Evolutionary conservation across 768 basidiomycete genomes (phyloP).

Genomic region (Suillus sp.): DNA sequence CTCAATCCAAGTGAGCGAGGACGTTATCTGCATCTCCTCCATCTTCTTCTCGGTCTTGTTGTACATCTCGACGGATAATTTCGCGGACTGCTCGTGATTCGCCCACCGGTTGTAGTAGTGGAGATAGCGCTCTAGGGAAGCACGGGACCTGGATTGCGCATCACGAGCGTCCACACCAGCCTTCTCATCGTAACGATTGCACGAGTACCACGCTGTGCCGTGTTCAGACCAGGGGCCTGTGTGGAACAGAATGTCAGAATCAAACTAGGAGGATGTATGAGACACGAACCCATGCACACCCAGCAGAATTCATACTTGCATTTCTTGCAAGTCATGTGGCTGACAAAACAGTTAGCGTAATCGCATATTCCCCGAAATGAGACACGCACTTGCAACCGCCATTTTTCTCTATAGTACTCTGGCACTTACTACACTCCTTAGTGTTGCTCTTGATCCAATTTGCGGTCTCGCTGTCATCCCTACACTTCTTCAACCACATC

Average conservation of each 20-base stretch:
- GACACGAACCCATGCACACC: conserved; percentile 91
- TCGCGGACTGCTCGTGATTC: conserved; percentile 99
- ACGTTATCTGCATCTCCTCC: conserved; percentile 98
- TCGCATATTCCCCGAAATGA: conserved; percentile 6
- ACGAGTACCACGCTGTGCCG: conserved; percentile 97
- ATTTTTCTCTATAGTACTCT: conserved; percentile 99
- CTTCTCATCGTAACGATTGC: conserved; percentile 97
- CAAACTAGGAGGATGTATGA: conserved; percentile 23
- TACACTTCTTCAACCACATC: conserved; percentile 97
- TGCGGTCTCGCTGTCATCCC: conserved; percentile 96
- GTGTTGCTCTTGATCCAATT: conserved; percentile 99
- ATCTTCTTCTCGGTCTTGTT: conserved; percentile 99
- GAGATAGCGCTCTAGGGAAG: conserved; percentile 92
- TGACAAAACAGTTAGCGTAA: conserved; percentile 34
- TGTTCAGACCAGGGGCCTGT: conserved; percentile 95
- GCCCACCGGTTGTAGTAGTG: conserved; percentile 99
- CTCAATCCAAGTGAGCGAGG: conserved; percentile 95
- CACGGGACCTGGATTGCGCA: conserved; percentile 85
- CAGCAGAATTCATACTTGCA: conserved; percentile 99
- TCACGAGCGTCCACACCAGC: conserved; percentile 86
- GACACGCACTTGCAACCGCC: conserved; percentile 96
- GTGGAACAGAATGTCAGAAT: conserved; percentile 38
- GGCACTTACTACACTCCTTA: conserved; percentile 95
- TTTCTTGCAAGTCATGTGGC: conserved; percentile 99
- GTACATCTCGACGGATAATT: conserved; percentile 90